Percentiles rank a stretch among this genome's conserved stretches.
phyloP scores from a whole-genome alignment of 2,329 filamentous ascomycete genomes.

The Paraconiothyrium brasiliense region DNA sequence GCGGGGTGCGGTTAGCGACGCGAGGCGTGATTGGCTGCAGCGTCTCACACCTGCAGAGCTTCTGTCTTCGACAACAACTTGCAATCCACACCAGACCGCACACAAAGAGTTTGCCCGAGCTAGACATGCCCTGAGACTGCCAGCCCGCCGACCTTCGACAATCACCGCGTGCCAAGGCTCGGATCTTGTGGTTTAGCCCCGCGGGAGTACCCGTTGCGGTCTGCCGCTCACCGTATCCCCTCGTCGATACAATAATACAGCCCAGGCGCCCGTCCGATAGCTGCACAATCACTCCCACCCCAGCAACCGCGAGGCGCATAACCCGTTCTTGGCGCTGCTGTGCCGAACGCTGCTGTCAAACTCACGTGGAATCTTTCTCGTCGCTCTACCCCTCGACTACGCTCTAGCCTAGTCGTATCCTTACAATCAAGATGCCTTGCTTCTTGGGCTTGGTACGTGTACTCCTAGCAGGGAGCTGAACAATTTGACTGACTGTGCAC shows the following conservation, averaged over 20 bases:
- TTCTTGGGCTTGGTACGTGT: slow-evolving; percentile 89
- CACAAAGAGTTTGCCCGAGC: slow-evolving; percentile 2
- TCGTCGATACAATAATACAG: slow-evolving; percentile 11
- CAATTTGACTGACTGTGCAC: not conserved
- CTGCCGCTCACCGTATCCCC: slow-evolving; percentile 28
- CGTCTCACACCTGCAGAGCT: slow-evolving; percentile 4
- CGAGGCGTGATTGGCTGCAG: slow-evolving; percentile 1
- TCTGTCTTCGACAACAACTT: slow-evolving; percentile 8
- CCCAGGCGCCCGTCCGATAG: slow-evolving; percentile 9
- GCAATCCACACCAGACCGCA: slow-evolving; percentile 1
- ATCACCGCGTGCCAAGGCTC: slow-evolving; percentile 13
- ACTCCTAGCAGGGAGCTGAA: slow-evolving; percentile 65
- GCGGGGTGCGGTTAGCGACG: slow-evolving; percentile 14
- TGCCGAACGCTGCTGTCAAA: not conserved
- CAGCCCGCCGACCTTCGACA: slow-evolving; percentile 74
- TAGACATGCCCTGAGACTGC: slow-evolving; percentile 68
- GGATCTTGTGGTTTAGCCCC: slow-evolving; percentile 10
- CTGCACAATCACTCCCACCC: slow-evolving; percentile 4
- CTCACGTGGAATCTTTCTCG: not conserved
- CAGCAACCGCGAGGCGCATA: not conserved
- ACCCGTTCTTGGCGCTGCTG: not conserved
- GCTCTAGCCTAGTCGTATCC: slow-evolving; percentile 1
- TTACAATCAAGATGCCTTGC: slow-evolving; percentile 75
- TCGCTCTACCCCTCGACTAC: not conserved
- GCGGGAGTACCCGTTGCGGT: slow-evolving; percentile 6